These are phyloP conservation scores for Castanospermum australe DNA, from an alignment of 306 rosid species.

Conservation along the genomic window DNA sequence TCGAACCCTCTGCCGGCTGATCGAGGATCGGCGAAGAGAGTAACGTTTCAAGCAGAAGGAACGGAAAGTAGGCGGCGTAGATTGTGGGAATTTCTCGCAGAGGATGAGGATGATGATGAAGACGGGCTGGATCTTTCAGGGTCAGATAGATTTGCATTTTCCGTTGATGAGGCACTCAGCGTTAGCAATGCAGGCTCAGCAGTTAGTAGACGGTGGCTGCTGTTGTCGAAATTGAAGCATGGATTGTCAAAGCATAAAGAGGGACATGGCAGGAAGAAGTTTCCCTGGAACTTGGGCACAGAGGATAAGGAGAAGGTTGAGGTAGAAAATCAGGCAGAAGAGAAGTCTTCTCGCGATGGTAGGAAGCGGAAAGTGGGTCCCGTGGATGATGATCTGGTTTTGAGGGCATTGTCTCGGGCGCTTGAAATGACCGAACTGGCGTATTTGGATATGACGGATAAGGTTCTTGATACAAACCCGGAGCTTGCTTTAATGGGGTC, in stretches of 20 bases:
- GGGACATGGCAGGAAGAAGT: constrained; percentile 52
- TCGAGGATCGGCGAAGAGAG: constrained; percentile 48
- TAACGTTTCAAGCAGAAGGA: constrained; percentile 53
- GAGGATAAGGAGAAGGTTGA: constrained; percentile 75
- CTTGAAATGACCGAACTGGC: constrained; percentile 78
- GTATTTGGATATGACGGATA: constrained; percentile 83
- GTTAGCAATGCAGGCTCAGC: constrained; percentile 72
- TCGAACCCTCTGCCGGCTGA: constrained; percentile 24
- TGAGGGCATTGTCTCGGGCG: constrained; percentile 74
- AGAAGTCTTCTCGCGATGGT: constrained; percentile 39
- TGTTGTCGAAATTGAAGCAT: constrained; percentile 72
- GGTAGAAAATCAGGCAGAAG: constrained; percentile 54
- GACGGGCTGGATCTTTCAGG: constrained; percentile 88
- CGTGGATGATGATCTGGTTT: constrained; percentile 68
- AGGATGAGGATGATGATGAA: constrained; percentile 76
- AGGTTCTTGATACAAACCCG: constrained; percentile 75
- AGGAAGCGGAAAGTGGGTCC: constrained; percentile 80
- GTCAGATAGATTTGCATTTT: constrained; percentile 84
- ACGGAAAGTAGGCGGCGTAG: constrained; percentile 60
- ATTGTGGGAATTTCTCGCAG: constrained; percentile 71
- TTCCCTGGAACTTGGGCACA: constrained; percentile 66
- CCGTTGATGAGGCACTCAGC: constrained; percentile 80
- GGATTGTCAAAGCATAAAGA: constrained; percentile 79
- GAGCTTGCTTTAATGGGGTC: constrained; percentile 95
- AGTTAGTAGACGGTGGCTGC: constrained; percentile 65